Percentiles rank a stretch among this genome's conserved stretches.
Evolutionary conservation across 345 rosid species (phyloP).

Genomic region (Eucalyptus decipiens): DNA sequence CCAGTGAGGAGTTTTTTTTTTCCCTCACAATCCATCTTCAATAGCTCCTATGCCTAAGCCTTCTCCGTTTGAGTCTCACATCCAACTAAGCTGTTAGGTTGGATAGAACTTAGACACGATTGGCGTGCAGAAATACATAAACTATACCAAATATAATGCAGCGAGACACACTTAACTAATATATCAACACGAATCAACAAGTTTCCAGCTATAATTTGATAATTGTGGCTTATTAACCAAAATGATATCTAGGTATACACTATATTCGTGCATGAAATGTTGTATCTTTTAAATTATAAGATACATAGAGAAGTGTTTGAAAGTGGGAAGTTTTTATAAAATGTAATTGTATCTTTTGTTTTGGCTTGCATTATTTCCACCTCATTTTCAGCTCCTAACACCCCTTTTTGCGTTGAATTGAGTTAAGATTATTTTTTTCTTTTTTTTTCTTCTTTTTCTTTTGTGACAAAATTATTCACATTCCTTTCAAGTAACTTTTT

Average conservation of each 20-base stretch:
- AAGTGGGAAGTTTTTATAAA: neutral
- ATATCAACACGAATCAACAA: neutral
- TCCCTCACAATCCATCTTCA: neutral
- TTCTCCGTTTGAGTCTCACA: neutral
- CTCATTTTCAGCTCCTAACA: too few relatives aligned
- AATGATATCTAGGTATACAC: neutral
- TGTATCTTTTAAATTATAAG: neutral
- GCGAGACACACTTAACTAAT: neutral
- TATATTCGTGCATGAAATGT: neutral
- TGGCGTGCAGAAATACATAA: neutral
- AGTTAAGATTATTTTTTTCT: too few relatives aligned
- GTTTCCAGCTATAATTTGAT: neutral
- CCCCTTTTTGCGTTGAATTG: too few relatives aligned
- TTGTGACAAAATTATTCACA: too few relatives aligned
- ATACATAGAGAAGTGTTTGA: neutral
- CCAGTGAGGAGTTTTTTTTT: neutral
- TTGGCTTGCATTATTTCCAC: neutral
- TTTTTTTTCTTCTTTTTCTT: too few relatives aligned
- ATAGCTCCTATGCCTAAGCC: neutral
- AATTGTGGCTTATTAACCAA: neutral
- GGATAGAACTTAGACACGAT: neutral
- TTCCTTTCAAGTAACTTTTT: too few relatives aligned
- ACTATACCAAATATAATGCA: neutral
- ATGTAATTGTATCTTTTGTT: neutral
- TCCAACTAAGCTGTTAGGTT: neutral